Percentiles rank a stretch among this genome's conserved stretches.
These are phyloP conservation scores for Phytophthora foliorum DNA, from an alignment of 352 stramenopile species.

Conservation along the genomic window DNA sequence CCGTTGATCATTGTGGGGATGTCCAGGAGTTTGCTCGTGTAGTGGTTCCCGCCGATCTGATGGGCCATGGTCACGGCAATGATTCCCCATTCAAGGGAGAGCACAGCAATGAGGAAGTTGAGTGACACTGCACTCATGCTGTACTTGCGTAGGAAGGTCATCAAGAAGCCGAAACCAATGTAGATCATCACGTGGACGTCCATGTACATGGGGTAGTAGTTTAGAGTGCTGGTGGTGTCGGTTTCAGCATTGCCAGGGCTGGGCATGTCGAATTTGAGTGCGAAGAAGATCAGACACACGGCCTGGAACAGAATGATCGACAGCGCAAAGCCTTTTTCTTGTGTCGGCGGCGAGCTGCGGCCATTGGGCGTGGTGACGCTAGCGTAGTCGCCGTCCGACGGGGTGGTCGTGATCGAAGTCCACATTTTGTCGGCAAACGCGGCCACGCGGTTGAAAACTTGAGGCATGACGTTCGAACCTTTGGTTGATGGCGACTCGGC, in stretches of 20 bases:
- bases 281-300: conserved; percentile 59
- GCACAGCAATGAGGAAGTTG: conserved; percentile 79
- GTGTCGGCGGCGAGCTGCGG: neutral
- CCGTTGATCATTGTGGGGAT: conserved; percentile 76
- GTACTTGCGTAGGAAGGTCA: conserved; percentile 91
- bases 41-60: conserved; percentile 59
- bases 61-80: conserved; percentile 70
- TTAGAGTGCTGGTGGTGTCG: conserved; percentile 6
- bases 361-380: conserved; percentile 16
- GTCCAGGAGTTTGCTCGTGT: conserved; percentile 61
- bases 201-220: conserved; percentile 74
- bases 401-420: conserved; percentile 12
- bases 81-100: conserved; percentile 80
- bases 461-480: conserved; percentile 7
- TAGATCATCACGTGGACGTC: conserved; percentile 90
- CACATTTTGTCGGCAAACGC: conserved; percentile 27
- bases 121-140: conserved; percentile 79
- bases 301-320: conserved; percentile 51
- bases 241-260: conserved; percentile 18
- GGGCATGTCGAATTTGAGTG: conserved; percentile 55
- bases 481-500: conserved; percentile 3
- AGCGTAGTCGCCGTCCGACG: conserved; percentile 24
- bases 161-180: conserved; percentile 90
- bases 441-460: conserved; percentile 13
- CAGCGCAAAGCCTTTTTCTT: conserved; percentile 45